Evolutionary conservation across 2,329 filamentous ascomycete species (phyloP).

Genomic region (Plenodomus tracheiphilus): DNA sequence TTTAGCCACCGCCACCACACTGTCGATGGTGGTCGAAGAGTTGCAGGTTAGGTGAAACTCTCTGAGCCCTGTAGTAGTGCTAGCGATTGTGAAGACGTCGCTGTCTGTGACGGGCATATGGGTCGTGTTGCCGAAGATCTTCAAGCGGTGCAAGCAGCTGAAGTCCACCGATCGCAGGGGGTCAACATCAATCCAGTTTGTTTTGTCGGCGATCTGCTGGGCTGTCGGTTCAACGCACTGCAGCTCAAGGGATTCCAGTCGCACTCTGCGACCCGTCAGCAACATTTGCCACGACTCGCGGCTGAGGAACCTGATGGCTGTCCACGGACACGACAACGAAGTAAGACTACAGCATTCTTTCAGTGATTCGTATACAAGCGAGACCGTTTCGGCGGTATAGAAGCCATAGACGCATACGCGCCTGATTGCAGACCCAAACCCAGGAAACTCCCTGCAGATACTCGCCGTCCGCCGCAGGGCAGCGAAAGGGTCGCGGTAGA

Average conservation of each 20-base stretch:
- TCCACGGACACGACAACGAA: conserved; percentile 57
- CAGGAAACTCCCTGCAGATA: conserved; percentile 51
- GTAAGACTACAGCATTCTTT: conserved; percentile 52
- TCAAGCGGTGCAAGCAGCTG: conserved; percentile 53
- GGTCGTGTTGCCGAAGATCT: conserved; percentile 59
- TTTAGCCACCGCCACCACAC: conserved; percentile 57
- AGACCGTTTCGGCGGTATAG: conserved; percentile 55
- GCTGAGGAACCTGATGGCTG: conserved; percentile 53
- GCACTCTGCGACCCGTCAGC: conserved; percentile 48
- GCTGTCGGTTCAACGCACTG: conserved; percentile 54
- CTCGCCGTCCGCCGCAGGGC: conserved; percentile 53
- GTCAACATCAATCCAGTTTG: conserved; percentile 48
- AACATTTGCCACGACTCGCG: conserved; percentile 54
- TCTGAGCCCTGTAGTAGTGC: conserved; percentile 55
- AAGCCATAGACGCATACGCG: conserved; percentile 61
- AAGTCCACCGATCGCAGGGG: conserved; percentile 57
- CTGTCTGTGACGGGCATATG: conserved; percentile 56
- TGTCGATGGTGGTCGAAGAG: conserved; percentile 57
- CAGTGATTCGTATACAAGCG: conserved; percentile 54
- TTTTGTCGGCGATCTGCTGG: conserved; percentile 47
- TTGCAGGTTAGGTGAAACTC: conserved; percentile 59
- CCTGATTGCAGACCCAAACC: conserved; percentile 53
- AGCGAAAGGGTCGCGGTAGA: conserved; percentile 57
- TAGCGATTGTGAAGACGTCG: conserved; percentile 55
- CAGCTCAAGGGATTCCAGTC: conserved; percentile 56